Conservation (phyloP, 2,329 filamentous ascomycete species). For the Aspergillus felis region DNA sequence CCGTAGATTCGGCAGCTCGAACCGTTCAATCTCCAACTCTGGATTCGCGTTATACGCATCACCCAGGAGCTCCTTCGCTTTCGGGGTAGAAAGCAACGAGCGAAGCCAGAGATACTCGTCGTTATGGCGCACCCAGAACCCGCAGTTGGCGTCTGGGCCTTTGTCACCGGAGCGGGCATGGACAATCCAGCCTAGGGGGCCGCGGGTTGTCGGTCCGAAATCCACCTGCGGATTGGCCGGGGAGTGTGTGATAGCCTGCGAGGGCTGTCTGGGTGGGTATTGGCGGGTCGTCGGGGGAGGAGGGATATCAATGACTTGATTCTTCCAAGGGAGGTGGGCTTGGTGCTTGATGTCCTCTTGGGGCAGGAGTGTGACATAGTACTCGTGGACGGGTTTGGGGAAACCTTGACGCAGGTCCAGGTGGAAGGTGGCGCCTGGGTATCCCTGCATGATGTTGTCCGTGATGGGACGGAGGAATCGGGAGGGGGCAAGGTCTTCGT, state of each 20-base stretch:
- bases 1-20: constrained; percentile 43
- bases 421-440: constrained; percentile 36
- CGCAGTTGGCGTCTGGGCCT: constrained; percentile 43
- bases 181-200: constrained; percentile 31
- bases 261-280: constrained; percentile 15
- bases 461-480: constrained; percentile 35
- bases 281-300: constrained; percentile 13
- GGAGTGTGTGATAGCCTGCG: constrained; percentile 10
- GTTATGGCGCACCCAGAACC: constrained; percentile 41
- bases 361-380: constrained; percentile 26
- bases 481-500: constrained; percentile 29
- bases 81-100: constrained; percentile 18
- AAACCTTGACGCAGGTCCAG: constrained; percentile 31
- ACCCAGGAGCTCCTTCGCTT: constrained; percentile 20
- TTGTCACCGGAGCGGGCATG: constrained; percentile 44
- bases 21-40: constrained; percentile 37
- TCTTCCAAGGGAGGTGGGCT: constrained; percentile 24
- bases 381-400: constrained; percentile 34
- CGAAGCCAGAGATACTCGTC: constrained; percentile 46
- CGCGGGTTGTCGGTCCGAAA: constrained; percentile 21
- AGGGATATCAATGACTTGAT: constrained; percentile 14
- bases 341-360: constrained; percentile 23
- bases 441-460: constrained; percentile 40
- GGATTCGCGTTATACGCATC: constrained; percentile 17
- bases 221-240: constrained; percentile 3